phyloP scores from a whole-genome alignment of 257 asterid genomes.

The Misopates orontium region DNA sequence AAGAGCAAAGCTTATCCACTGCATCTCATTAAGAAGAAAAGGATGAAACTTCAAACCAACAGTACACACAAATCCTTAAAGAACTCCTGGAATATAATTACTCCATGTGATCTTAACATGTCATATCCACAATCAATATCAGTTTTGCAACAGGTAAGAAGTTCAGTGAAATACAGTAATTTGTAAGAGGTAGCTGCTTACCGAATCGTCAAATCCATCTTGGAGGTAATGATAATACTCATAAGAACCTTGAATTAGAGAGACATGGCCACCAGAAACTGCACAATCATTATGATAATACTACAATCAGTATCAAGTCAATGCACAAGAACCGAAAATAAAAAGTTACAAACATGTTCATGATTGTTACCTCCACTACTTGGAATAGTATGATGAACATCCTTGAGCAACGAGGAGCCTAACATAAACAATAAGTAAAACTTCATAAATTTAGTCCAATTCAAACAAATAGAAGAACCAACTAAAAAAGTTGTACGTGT shows the following conservation, averaged over 20 bases:
- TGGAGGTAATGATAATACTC: conserved; percentile 93
- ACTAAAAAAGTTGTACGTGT: neutral
- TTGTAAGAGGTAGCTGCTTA: conserved; percentile 36
- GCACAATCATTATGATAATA: conserved; percentile 34
- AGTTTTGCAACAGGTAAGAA: no score
- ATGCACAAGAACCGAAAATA: conserved; percentile 9
- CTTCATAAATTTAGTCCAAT: conserved; percentile 2
- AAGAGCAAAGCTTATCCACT: neutral
- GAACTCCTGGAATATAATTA: conserved; percentile 7
- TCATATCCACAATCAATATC: neutral
- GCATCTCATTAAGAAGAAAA: neutral
- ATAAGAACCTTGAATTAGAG: conserved; percentile 92
- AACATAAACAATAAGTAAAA: conserved; percentile 27
- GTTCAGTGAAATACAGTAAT: neutral
- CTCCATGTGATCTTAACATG: neutral
- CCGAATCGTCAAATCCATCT: conserved; percentile 97
- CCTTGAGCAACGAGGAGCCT: conserved; percentile 79
- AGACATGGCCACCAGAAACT: conserved; percentile 77
- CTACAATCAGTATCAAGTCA: conserved; percentile 21
- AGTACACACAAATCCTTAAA: neutral
- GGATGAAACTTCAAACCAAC: conserved; percentile 2
- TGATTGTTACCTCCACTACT: conserved; percentile 77
- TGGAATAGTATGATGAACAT: conserved; percentile 87
- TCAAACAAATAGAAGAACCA: conserved; percentile 14
- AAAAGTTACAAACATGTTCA: neutral